phyloP scores from a whole-genome alignment of 306 rosid species.

The Coriaria nepalensis region DNA sequence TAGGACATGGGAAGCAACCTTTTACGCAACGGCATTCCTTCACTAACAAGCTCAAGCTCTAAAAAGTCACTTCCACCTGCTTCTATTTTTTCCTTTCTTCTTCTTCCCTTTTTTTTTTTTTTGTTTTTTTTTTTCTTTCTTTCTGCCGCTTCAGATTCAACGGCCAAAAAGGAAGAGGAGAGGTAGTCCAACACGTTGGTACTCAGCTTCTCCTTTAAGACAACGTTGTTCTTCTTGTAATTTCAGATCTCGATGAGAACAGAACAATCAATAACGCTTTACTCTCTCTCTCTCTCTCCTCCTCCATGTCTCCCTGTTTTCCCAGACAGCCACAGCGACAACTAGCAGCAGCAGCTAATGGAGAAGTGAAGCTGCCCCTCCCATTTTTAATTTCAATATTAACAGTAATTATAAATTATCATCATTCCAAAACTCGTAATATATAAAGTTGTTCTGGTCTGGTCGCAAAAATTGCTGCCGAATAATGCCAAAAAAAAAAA shows the following conservation, averaged over 20 bases:
- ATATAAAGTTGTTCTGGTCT: too few relatives aligned
- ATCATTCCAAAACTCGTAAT: too few relatives aligned
- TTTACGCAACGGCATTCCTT: conserved; percentile 3
- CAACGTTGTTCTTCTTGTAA: neutral
- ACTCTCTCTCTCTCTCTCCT: neutral
- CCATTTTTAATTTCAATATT: too few relatives aligned
- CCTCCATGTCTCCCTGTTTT: too few relatives aligned
- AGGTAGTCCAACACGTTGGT: conserved; percentile 2
- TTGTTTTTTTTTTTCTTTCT: neutral
- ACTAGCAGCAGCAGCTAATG: too few relatives aligned
- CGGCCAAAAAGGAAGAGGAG: neutral
- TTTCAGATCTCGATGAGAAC: conserved; percentile 8
- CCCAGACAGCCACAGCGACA: too few relatives aligned
- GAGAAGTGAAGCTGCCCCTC: too few relatives aligned
- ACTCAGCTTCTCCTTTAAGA: conserved; percentile 16
- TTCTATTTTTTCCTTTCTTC: conserved; percentile 3
- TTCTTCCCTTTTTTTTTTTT: neutral
- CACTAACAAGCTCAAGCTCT: neutral
- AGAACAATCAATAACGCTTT: too few relatives aligned
- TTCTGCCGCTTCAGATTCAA: neutral
- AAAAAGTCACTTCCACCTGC: conserved; percentile 11
- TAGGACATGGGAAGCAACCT: neutral
- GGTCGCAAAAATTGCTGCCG: too few relatives aligned
- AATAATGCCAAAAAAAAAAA: too few relatives aligned
- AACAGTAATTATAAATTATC: too few relatives aligned